Evolutionary conservation across 208 protist genomes (phyloP), one percentile per base, ranked within the genome.

Genomic region (Acanthamoeba rhysodes): DNA sequence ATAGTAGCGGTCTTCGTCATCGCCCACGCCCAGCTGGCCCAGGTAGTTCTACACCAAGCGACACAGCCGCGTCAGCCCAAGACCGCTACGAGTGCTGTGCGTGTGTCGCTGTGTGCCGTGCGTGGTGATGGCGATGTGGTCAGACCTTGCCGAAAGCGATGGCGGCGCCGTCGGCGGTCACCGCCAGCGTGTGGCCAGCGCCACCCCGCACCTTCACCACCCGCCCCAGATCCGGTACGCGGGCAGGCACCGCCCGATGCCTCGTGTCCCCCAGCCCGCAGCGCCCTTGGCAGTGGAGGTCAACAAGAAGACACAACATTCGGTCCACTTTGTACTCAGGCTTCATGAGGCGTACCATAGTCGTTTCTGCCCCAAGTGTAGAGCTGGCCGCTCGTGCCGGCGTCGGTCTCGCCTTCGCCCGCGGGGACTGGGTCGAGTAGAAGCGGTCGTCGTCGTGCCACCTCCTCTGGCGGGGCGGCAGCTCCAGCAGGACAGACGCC

Each of bases 331-430:
- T 5, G 2, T 10, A n/a, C n/a, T n/a, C n/a, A n/a, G n/a, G n/a
- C n/a, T n/a, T n/a, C n/a, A n/a, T n/a, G n/a, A n/a, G n/a, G n/a
- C n/a, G n/a, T 55, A 87, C 78, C 78, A 37, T 87, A 87, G 78
- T 87, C 78, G 78, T 87, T 87, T 16, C 78, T n/a, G 50, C 78
- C 78, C 78, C 78, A 87, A 22, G 78, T 62, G 78, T 62, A 87
- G 6, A 87, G 78, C 37, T 41, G 14, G 1, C 78, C 78, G 18
- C 37, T 55, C 34, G 41, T 84, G 20, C 10, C 0, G 45, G 45
- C 45, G 41, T 82, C 22, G 29, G 20, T 50, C 24, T 87, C 78
- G 32, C 14, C 78, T 34, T 27, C 62, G 62, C 27, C 22, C 37
- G 37, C 45, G 10, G 45, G 4, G 1, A 12, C 45, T 14, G 45